A percentile compares a stretch with the other conserved stretches of the same genome.
Conservation (phyloP, 805 yeast genomes). For the Komagataella ulmi region DNA sequence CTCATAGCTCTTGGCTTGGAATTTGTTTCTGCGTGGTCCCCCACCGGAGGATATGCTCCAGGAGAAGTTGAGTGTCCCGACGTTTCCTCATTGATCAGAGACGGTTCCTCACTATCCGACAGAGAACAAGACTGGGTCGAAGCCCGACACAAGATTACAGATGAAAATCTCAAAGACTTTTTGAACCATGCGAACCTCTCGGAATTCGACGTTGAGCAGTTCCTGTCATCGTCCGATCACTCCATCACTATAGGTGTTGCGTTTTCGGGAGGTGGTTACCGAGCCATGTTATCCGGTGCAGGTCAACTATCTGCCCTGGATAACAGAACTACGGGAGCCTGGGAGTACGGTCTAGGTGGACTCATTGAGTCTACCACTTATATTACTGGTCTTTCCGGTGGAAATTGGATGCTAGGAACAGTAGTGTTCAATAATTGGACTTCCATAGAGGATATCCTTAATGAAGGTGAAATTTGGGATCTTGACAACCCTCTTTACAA, state of each 20-base stretch:
- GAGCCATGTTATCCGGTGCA: slow-evolving; percentile 81
- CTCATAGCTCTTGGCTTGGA: neutral
- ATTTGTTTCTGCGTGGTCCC: slow-evolving; percentile 28
- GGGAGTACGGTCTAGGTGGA: slow-evolving; percentile 53
- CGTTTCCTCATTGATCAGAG: slow-evolving; percentile 21
- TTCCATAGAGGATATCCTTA: slow-evolving; percentile 45
- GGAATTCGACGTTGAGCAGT: slow-evolving; percentile 32
- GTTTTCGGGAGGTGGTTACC: slow-evolving; percentile 80
- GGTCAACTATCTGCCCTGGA: slow-evolving; percentile 75
- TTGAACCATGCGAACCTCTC: slow-evolving; percentile 30
- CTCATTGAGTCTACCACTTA: slow-evolving; percentile 58
- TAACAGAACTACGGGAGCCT: slow-evolving; percentile 45
- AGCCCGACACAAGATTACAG: slow-evolving; percentile 30
- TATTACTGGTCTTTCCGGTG: slow-evolving; percentile 72
- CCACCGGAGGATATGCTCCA: slow-evolving; percentile 49
- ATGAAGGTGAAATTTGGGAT: slow-evolving; percentile 49
- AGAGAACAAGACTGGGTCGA: slow-evolving; percentile 41
- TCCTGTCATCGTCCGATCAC: slow-evolving; percentile 22
- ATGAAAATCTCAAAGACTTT: slow-evolving; percentile 29
- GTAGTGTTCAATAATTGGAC: slow-evolving; percentile 63
- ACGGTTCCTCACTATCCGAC: slow-evolving; percentile 30
- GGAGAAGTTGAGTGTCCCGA: slow-evolving; percentile 41
- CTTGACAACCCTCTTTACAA: slow-evolving; percentile 43
- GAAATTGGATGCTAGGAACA: slow-evolving; percentile 70
- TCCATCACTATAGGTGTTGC: slow-evolving; percentile 44